These are phyloP conservation scores for Volvox carteri DNA, from an alignment of 163 green algal species.

Conservation along the genomic window DNA sequence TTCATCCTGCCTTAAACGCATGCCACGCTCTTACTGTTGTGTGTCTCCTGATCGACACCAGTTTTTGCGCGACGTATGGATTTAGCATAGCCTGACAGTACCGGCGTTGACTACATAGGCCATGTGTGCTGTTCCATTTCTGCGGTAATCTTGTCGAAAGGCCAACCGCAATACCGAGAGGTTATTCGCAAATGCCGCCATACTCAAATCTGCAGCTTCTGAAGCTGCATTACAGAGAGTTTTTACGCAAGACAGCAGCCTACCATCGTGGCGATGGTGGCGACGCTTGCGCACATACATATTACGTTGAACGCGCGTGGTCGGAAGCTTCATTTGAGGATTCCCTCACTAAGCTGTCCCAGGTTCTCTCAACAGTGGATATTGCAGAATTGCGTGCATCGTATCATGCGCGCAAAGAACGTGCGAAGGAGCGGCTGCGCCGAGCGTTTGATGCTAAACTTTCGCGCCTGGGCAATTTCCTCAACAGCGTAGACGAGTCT, in stretches of 20 bases:
- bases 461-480: constrained; percentile 19
- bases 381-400: background rate
- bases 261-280: constrained; percentile 15
- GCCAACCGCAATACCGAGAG: constrained; percentile 9
- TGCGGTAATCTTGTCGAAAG: too few species aligned
- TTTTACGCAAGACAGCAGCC: constrained; percentile 31
- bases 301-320: constrained; percentile 21
- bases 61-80: too few species aligned
- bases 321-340: constrained; percentile 25
- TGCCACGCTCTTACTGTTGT: too few species aligned
- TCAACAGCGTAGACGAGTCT: background rate
- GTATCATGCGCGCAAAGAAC: constrained; percentile 2
- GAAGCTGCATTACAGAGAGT: constrained; percentile 23
- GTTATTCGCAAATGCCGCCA: too few species aligned
- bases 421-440: constrained; percentile 41
- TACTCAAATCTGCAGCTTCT: constrained; percentile 26
- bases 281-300: background rate
- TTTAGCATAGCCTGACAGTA: too few species aligned
- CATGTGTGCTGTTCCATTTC: too few species aligned
- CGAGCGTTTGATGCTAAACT: constrained; percentile 25
- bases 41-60: too few species aligned
- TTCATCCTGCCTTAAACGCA: too few species aligned
- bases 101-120: too few species aligned
- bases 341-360: background rate
- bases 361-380: background rate